A percentile compares a stretch with the other conserved stretches of the same genome.
phyloP scores from a whole-genome alignment of 2,329 filamentous ascomycete genomes.

The Claviceps sorghi region DNA sequence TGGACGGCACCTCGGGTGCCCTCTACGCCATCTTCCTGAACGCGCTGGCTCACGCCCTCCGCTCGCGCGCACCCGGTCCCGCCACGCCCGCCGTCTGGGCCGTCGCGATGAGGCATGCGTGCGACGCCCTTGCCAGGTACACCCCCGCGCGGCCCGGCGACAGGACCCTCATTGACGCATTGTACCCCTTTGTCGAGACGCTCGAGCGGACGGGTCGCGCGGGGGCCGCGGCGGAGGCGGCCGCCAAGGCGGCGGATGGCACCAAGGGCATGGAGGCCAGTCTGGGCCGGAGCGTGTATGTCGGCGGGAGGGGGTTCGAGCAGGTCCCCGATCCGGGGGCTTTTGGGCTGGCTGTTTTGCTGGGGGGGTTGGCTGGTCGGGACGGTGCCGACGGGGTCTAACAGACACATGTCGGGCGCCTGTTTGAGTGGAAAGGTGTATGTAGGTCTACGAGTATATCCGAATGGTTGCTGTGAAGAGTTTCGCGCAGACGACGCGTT shows the following conservation, averaged over 20 bases:
- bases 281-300: constrained; percentile 44
- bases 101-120: constrained; percentile 55
- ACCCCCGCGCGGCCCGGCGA: constrained; percentile 84
- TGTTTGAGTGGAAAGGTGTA: too few species aligned
- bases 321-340: constrained; percentile 51
- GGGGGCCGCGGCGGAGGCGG: constrained; percentile 59
- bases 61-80: constrained; percentile 24
- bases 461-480: too few species aligned
- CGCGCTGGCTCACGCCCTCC: constrained; percentile 54
- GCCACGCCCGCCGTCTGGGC: constrained; percentile 34
- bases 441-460: too few species aligned
- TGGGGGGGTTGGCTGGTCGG: constrained; percentile 53
- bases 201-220: constrained; percentile 52
- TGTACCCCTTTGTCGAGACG: constrained; percentile 72
- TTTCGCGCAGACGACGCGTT: too few species aligned
- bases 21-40: constrained; percentile 77
- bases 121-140: constrained; percentile 60
- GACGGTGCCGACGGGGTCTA: too few species aligned
- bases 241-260: constrained; percentile 59
- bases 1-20: constrained; percentile 49
- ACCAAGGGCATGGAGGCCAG: constrained; percentile 90
- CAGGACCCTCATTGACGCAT: constrained; percentile 76
- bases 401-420: too few species aligned
- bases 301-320: constrained; percentile 29
- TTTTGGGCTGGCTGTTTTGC: constrained; percentile 62